These are phyloP conservation scores for Pseudodiploospora longispora DNA, from an alignment of 2,329 filamentous ascomycete species.

Conservation along the genomic window DNA sequence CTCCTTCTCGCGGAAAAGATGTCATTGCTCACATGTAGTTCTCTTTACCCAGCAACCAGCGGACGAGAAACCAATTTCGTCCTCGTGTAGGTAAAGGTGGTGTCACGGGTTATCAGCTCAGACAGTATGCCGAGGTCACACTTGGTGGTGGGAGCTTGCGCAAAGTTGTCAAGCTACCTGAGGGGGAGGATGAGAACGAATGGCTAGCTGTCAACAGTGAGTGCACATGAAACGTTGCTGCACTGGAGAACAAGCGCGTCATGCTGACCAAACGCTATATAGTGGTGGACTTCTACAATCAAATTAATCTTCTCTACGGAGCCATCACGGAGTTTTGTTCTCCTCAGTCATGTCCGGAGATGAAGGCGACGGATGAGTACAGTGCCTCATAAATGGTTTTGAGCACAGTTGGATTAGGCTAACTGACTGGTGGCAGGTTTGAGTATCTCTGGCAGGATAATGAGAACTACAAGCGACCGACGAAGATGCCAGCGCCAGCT, in stretches of 20 bases:
- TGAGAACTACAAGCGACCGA: conserved; percentile 88
- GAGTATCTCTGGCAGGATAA: conserved; percentile 99
- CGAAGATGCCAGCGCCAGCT: conserved; percentile 93
- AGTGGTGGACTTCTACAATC: conserved; percentile 99
- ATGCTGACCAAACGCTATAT: conserved; percentile 1
- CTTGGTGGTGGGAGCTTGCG: conserved; percentile 88
- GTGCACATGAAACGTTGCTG: conserved; percentile 16
- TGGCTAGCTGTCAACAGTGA: conserved; percentile 96
- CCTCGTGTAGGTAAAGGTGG: conserved; percentile 83
- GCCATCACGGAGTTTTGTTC: conserved; percentile 99
- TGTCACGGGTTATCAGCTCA: conserved; percentile 79
- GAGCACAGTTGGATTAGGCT: not conserved
- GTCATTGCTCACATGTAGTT: not conserved
- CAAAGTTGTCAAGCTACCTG: conserved; percentile 93
- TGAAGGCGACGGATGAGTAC: conserved; percentile 99
- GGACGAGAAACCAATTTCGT: conserved; percentile 84
- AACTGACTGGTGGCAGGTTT: conserved; percentile 49
- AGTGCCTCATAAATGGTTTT: conserved; percentile 15
- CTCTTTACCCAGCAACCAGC: conserved; percentile 59
- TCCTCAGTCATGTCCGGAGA: conserved; percentile 91
- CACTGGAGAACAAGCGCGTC: not conserved
- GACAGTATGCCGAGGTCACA: conserved; percentile 97
- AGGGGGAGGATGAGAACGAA: conserved; percentile 95
- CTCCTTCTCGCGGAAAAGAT: not conserved
- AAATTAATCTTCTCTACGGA: conserved; percentile 97